Evolutionary conservation across 768 basidiomycete genomes (phyloP), one percentile per base, ranked within the genome.

Genomic region (Imleria badia): DNA sequence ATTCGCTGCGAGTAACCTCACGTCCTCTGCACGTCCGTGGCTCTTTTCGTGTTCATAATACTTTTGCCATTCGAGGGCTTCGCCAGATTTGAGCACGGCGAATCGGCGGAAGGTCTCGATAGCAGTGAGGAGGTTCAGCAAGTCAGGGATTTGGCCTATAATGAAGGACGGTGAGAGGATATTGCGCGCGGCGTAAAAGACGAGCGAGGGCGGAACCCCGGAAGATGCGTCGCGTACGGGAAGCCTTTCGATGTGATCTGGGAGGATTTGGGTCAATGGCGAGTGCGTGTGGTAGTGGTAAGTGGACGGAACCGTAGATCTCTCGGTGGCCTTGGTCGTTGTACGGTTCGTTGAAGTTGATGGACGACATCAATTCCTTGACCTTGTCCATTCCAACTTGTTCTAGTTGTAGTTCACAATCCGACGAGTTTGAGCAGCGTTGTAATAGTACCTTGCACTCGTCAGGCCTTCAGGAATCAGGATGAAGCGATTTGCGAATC

Each of bases 71-170:
- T 59, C 56, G 35, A 72, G 56, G 1, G 56, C 62, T 34, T 66
- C 61, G 9, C 54, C 59, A 3, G 58, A 52, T 29, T 58, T 62
- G 48, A 55, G 38, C 6, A 42, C 34, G 0, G 62, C 62, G 17
- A 58, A 61, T 19, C 40, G 61, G 22, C 68, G 62, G n/a, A 63
- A 60, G 0, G 39, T 49, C 36, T 72, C 70, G 38, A 72, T 23
- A 11, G 46, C 33, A 3, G 61, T 26, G 20, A 70, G 60, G 31
- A 62, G 52, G 40, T 70, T 48, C 20, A 72, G 60, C 36, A 72
- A 33, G 33, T 68, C 70, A 5, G 70, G 66, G 17, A 70, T 63
- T 47, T 70, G 69, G 3, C 68, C 70, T 12, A 70, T 7, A 13
- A 70, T 63, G 43, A 70, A 66, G n/a, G 52, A 47, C 5, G 70